Evolutionary conservation across 805 yeast genomes (phyloP).

Genomic region (Soucietia sequanensis): DNA sequence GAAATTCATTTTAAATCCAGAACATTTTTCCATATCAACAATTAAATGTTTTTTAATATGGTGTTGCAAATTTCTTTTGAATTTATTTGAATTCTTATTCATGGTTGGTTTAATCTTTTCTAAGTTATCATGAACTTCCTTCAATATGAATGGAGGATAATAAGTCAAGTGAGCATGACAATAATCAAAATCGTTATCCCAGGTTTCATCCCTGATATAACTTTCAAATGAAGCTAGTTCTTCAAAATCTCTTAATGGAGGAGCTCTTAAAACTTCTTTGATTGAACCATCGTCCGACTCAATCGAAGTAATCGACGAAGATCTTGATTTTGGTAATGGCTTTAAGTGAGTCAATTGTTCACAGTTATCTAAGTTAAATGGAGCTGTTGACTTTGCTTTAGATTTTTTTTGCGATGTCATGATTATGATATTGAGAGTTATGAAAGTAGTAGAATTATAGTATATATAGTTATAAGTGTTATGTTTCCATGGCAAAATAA

Average conservation of each 20-base stretch:
- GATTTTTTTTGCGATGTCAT: constrained; percentile 13
- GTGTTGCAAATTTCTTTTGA: constrained; percentile 71
- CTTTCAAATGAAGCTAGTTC: constrained; percentile 61
- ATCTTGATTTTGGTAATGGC: constrained; percentile 38
- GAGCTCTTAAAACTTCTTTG: constrained; percentile 32
- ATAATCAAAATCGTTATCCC: constrained; percentile 73
- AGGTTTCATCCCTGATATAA: constrained; percentile 66
- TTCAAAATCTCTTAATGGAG: constrained; percentile 53
- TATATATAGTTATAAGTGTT: too few relatives aligned
- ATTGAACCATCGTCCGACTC: constrained; percentile 34
- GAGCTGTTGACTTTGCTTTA: constrained; percentile 20
- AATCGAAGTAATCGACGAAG: constrained; percentile 38
- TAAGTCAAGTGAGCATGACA: constrained; percentile 65
- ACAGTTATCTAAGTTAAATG: constrained; percentile 37
- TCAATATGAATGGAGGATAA: constrained; percentile 71
- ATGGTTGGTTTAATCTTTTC: constrained; percentile 71
- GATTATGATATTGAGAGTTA: too few relatives aligned
- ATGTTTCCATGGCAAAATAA: too few relatives aligned
- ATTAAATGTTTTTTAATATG: constrained; percentile 71
- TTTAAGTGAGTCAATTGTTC: constrained; percentile 37
- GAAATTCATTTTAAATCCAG: constrained; percentile 58
- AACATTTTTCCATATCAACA: constrained; percentile 59
- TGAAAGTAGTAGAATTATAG: too few relatives aligned
- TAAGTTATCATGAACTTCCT: constrained; percentile 64
- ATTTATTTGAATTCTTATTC: constrained; percentile 70